Conservation (phyloP, 2,329 filamentous ascomycete genomes). For the Pseudogymnoascus sp. region DNA sequence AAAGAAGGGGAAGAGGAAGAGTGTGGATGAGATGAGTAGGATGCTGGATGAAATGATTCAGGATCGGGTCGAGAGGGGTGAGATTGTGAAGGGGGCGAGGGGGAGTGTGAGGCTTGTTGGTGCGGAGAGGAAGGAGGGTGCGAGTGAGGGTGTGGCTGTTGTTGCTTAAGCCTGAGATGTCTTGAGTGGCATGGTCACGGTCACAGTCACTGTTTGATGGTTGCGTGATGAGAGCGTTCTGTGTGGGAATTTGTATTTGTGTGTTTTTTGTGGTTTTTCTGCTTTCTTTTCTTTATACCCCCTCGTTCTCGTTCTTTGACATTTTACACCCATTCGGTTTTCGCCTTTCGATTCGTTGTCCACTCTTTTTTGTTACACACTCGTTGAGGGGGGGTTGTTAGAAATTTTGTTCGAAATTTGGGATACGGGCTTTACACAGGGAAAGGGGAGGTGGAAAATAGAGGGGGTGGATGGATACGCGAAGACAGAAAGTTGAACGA, state of each 20-base stretch:
- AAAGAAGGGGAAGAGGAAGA: constrained; percentile 40
- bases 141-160: constrained; percentile 14
- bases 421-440: neutral
- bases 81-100: constrained; percentile 58
- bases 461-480: too few species aligned
- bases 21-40: constrained; percentile 85
- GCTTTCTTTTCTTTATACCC: constrained; percentile 11
- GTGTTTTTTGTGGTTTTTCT: constrained; percentile 9
- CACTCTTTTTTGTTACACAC: neutral
- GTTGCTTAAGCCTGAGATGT: constrained; percentile 28
- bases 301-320: constrained; percentile 1
- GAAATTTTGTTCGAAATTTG: neutral
- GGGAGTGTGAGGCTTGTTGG: constrained; percentile 58
- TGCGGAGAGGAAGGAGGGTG: constrained; percentile 33
- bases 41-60: constrained; percentile 97
- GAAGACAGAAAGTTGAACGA: neutral
- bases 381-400: constrained; percentile 2
- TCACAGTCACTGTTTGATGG: constrained; percentile 21
- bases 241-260: constrained; percentile 13
- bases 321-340: constrained; percentile 18
- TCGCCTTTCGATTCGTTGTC: constrained; percentile 9
- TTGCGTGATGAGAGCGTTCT: constrained; percentile 20
- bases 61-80: constrained; percentile 71
- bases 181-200: neutral
- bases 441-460: neutral